phyloP scores from a whole-genome alignment of 495 filamentous ascomycete species.

The Xylaria intraflava region DNA sequence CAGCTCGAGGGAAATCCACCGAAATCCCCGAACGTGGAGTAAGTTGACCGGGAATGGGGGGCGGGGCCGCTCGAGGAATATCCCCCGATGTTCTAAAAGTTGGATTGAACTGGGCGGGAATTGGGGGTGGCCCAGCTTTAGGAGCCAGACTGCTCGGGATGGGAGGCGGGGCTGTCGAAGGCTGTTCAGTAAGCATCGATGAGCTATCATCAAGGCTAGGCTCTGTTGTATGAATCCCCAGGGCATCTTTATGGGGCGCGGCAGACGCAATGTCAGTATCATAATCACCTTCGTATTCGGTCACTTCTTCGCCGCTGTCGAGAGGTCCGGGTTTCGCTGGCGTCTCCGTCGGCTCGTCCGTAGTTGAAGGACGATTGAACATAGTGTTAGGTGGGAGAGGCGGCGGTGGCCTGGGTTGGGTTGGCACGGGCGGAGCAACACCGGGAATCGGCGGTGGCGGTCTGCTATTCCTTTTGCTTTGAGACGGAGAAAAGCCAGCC shows the following conservation, averaged over 20 bases:
- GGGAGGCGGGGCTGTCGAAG: constrained; percentile 36
- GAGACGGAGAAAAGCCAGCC: constrained; percentile 29
- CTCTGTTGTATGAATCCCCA: constrained; percentile 74
- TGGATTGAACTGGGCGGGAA: constrained; percentile 52
- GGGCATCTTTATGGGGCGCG: constrained; percentile 81
- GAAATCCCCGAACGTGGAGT: constrained; percentile 37
- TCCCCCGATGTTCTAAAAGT: constrained; percentile 51
- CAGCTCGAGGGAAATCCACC: constrained; percentile 62
- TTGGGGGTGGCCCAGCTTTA: constrained; percentile 49
- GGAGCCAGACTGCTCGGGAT: constrained; percentile 35
- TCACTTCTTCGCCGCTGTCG: constrained; percentile 69
- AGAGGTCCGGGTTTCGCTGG: constrained; percentile 35
- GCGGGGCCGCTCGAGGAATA: constrained; percentile 61
- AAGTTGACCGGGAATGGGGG: constrained; percentile 52
- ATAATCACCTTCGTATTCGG: constrained; percentile 96
- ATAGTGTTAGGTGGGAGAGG: constrained; percentile 62
- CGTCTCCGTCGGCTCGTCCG: constrained; percentile 41
- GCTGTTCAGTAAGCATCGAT: constrained; percentile 36
- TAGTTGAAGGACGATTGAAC: constrained; percentile 55
- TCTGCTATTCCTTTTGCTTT: constrained; percentile 48
- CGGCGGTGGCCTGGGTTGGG: constrained; percentile 63
- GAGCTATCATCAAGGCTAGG: constrained; percentile 56
- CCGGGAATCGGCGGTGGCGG: constrained; percentile 44
- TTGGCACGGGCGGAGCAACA: constrained; percentile 44
- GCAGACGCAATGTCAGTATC: constrained; percentile 94